Evolutionary conservation across 1,139 yeast genomes (phyloP), one percentile per base, ranked within the genome.

Genomic region (Sugiyamaella sp.): DNA sequence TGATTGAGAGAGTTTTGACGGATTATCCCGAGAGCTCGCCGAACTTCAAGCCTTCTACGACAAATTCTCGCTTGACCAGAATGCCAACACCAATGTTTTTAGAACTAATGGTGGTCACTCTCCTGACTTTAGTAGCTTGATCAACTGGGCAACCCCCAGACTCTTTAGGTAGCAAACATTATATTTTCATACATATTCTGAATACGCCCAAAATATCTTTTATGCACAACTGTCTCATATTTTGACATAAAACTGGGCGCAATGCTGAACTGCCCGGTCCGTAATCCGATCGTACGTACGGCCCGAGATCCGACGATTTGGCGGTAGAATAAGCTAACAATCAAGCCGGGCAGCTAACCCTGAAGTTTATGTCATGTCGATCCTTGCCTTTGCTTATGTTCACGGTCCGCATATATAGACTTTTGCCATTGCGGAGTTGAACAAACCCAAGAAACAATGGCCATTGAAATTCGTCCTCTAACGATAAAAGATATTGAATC

Each of bases 111-210:
- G 52, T 32, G 33, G 33, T 14, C 14, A 29, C 19, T 21, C 47
- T 29, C 22, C 32, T 19, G 41, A 49, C 19, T 22, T 29, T 16
- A 27, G 25, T 12, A 27, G 24, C 45, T 47, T 47, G 52, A 41
- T 49, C 21, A 24, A 49, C 42, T 49, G 52, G 52, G 20, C 20
- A 12, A 21, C 25, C 5, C 52, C 52, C 41, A 43, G 35, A 29
- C 14, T 29, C 4, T 29, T 29, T 29, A n/a, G n/a, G n/a, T n/a
- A n/a, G n/a, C n/a, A 29, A 29, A 4, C 14, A 29, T 4, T 29
- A 6, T 29, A 12, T 10, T 25, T 6, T 25, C 5, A 12, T 29
- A 29, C 4, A 29, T 14, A 12, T 29, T 6, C 14, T 29, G 35
- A 29, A 29, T 29, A 29, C 8, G 10, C 10, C 5, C 29, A 24